Evolutionary conservation across 352 stramenopile genomes (phyloP), one percentile per base, ranked within the genome.

Genomic region (Globisporangium emineosum): DNA sequence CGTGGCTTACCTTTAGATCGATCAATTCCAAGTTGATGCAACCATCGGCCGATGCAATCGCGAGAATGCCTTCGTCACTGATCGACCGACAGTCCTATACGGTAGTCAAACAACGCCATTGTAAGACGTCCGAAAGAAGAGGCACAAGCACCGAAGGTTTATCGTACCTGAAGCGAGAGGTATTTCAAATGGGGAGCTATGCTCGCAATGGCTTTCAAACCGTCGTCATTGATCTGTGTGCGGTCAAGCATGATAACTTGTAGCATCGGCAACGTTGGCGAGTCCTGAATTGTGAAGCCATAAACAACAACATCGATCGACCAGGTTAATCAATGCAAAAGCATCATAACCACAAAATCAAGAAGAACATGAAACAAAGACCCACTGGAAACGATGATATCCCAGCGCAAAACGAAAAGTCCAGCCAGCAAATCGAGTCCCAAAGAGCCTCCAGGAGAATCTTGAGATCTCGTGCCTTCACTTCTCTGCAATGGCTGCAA

Each of bases 161-260:
- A n/a, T 43, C 62, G 7, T 60, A 88, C 79, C 71, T 89, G 79
- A 45, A 92, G 73, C 8, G 83, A 92, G 35, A 92, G 61, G 29
- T 88, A 90, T 51, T 79, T 78, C 9, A 92, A 53, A 19, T 70
- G 68, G 12, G 73, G 64, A 29, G 68, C 73, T 2, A 76, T 56
- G 27, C 45, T 54, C 25, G 75, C 59, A 27, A 89, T 75, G 23
- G 71, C 66, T 47, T 30, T 37, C 27, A 90, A 62, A 1, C 71
- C 79, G 25, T 76, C 67, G 54, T 92, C 75, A 21, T 71, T 70
- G 23, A 90, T 77, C 19, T 59, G 54, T 2, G 79, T 89, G 54
- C 71, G 85, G 62, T 92, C 81, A 5, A 90, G 66, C n/a, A 90
- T 73, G 23, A 92, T 61, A 2, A 87, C 81, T 67, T 90, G 60